A percentile compares a stretch with the other conserved stretches of the same genome.
phyloP scores from a whole-genome alignment of 495 filamentous ascomycete species.

The Penicillium macrosclerotiorum region DNA sequence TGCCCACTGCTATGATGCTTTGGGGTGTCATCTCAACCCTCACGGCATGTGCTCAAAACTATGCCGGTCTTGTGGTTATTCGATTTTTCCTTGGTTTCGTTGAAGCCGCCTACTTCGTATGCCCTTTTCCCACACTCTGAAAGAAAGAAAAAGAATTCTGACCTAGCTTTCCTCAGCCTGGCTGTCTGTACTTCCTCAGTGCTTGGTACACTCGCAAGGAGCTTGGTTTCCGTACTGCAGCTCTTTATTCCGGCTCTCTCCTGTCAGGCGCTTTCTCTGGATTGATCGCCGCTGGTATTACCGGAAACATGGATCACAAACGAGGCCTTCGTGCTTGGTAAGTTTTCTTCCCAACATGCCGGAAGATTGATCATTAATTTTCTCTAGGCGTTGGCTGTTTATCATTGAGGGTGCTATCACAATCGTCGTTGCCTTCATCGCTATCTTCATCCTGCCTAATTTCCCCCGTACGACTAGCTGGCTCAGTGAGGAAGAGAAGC shows the following conservation, averaged over 20 bases:
- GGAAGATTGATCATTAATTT: conserved; percentile 8
- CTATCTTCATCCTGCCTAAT: conserved; percentile 68
- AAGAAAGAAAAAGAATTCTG: background rate
- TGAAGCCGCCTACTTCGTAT: conserved; percentile 49
- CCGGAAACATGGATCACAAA: conserved; percentile 38
- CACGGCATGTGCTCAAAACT: conserved; percentile 58
- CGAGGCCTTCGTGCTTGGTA: conserved; percentile 52
- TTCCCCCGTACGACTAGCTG: conserved; percentile 76
- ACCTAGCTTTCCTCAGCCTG: conserved; percentile 26
- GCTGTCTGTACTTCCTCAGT: conserved; percentile 48
- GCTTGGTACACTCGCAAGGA: conserved; percentile 54
- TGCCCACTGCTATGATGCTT: conserved; percentile 61
- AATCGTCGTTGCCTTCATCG: conserved; percentile 48
- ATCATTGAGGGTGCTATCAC: conserved; percentile 71
- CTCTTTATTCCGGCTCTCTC: conserved; percentile 49
- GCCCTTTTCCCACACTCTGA: background rate
- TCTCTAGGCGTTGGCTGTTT: conserved; percentile 35
- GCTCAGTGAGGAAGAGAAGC: conserved; percentile 67
- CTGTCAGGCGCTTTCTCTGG: conserved; percentile 67
- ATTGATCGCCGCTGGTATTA: conserved; percentile 54
- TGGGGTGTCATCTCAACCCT: conserved; percentile 72
- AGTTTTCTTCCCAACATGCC: background rate
- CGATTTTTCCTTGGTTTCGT: conserved; percentile 72
- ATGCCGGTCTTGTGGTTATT: conserved; percentile 59
- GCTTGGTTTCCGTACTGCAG: conserved; percentile 46